Evolutionary conservation across 2,329 filamentous ascomycete genomes (phyloP), one percentile per base, ranked within the genome.

Genomic region (Aspergillus eucalypticola): DNA sequence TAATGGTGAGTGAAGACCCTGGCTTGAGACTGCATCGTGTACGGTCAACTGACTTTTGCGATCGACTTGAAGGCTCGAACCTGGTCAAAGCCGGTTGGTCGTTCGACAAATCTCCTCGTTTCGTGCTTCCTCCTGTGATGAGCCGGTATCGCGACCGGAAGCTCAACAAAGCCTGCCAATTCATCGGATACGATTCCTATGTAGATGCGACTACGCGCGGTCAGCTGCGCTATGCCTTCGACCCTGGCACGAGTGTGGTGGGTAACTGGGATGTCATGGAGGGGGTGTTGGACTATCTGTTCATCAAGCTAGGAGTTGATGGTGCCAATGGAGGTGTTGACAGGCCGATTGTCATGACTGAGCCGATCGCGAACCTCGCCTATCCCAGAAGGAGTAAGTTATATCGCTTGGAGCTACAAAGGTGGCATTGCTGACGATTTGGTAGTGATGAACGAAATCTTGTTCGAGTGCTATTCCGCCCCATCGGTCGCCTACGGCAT

Each of bases 191-290:
- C 68, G 95, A 99, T 79, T 92, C 96, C 71, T 98, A 95, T 72
- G 90, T 93, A 64, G 95, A 99, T 77, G 95, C 94, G 25, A 96
- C 92, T 1, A 92, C 95, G 21, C 86, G 91, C 59, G 91, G 92
- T 10, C 95, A 98, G 74, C 89, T 96, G 61, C 89, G 94, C 73
- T 90, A 91, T 74, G 89, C 93, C 1, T 98, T 97, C 69, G 95
- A 99, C 75, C 86, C 89, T 2, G 93, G 93, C 23, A 94, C 89
- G 48, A 94, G 93, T 65, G 89, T 99, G 51, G 87, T 98, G 62
- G 93, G 91, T 75, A 98, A 98, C 74, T 99, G 96, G 92, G 95
- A 99, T 76, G 93, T 92, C 35, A 92, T 96, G 87, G 95, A 99
- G 76, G 92, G 94, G 60, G 83, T 97, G 5, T 79, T 99, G 50